These are phyloP conservation scores for Scalesia atractyloides DNA, from an alignment of 129 eudicot species.

Conservation along the genomic window DNA sequence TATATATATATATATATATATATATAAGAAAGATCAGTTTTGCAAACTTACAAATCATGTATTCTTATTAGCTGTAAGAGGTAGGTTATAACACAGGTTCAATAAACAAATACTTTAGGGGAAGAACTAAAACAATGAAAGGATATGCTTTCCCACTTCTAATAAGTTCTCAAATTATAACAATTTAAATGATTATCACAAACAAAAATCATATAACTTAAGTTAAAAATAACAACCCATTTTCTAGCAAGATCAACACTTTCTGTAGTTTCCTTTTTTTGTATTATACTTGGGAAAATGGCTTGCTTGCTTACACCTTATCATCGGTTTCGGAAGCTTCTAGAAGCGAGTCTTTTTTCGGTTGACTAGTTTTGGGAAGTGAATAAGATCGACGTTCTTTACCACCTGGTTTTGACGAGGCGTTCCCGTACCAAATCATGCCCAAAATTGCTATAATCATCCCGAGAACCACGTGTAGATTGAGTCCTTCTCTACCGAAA, in stretches of 20 bases:
- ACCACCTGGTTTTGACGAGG: constrained; percentile 57
- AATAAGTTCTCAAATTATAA: constrained; percentile 28
- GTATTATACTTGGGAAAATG: constrained; percentile 15
- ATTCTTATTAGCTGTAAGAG: no score
- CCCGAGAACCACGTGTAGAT: constrained; percentile 60
- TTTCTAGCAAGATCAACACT: constrained; percentile 14
- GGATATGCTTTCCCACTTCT: constrained; percentile 11
- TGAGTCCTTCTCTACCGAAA: constrained; percentile 71
- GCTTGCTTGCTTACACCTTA: constrained; percentile 31
- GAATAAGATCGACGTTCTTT: constrained; percentile 47
- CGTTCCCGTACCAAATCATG: constrained; percentile 54
- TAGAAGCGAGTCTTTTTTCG: constrained; percentile 41
- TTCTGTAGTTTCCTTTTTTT: constrained; percentile 18
- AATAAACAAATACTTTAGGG: constrained; percentile 7
- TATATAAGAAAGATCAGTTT: no score
- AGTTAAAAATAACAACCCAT: constrained; percentile 26
- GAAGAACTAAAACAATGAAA: constrained; percentile 15
- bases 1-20: no score
- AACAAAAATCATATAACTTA: constrained; percentile 40
- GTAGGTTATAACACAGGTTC: no score
- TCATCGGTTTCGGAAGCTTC: constrained; percentile 37
- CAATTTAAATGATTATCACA: constrained; percentile 28
- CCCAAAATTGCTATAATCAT: constrained; percentile 49
- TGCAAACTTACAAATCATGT: no score
- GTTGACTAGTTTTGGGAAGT: constrained; percentile 36